Evolutionary conservation across 441 rosid genomes (phyloP), one percentile per base, ranked within the genome.

Genomic region (Viola pubescens): DNA sequence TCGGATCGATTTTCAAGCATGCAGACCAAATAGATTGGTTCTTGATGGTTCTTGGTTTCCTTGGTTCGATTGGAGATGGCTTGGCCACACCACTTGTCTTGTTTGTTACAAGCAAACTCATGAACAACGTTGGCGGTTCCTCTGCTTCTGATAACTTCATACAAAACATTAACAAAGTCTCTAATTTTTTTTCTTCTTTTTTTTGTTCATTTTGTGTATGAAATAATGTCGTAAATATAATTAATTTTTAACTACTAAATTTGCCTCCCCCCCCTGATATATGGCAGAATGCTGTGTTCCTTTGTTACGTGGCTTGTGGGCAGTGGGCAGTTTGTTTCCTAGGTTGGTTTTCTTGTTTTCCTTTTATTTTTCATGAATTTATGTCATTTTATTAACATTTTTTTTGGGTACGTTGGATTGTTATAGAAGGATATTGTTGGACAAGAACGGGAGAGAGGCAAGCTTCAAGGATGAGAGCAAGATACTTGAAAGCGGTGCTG

Each of bases 371-470:
- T 43, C 46, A 43, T 43, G 19, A 43, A 43, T 43, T 43, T 43
- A 43, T 43, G 6, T 43, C 9, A 43, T 43, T 43, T 43, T 5
- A 43, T 43, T 43, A 43, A 5, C 46, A 5, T 9, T 5, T 43
- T 43, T 5, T 43, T 43, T 5, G 9, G 7, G 46, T 5, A 43
- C 46, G 7, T 16, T 16, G 19, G 19, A 16, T 16, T 16, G 19
- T 16, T 16, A 16, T 58, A 89, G 95, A 87, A 68, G 95, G 97
- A 49, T 89, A 71, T 68, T 89, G 92, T 49, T 89, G 95, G 94
- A 78, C 91, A 53, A 81, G 95, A 75, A 89, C 95, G 41, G 95
- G 86, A 5, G 95, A 83, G 69, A 81, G 95, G 53, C 97, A 87
- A 64, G 86, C 97, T 11, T 61, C 89, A n/a, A 82, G 86, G 76